Conservation (phyloP, 2,329 filamentous ascomycete species). For the Westerdykella aurantiaca region DNA sequence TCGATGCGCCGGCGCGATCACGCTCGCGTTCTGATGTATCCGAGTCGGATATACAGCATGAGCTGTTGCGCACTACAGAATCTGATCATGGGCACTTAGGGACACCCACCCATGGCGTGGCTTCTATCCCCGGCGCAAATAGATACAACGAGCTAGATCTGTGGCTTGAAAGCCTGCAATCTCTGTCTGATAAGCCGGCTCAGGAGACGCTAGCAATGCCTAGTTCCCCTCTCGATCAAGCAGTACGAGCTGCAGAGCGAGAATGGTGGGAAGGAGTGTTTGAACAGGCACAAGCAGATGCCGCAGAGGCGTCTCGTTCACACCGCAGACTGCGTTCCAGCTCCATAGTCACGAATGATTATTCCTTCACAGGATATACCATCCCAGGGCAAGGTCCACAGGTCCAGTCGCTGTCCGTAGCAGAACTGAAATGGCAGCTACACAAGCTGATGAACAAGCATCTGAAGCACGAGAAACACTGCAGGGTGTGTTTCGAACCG, state of each 20-base stretch:
- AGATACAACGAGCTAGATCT: too few species aligned
- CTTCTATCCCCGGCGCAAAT: too few species aligned
- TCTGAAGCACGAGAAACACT: slow-evolving; percentile 4
- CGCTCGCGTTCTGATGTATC: neutral
- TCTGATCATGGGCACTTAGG: too few species aligned
- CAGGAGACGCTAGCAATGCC: neutral
- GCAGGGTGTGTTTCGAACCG: slow-evolving; percentile 6
- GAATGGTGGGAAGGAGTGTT: slow-evolving; percentile 12
- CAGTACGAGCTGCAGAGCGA: slow-evolving; percentile 2
- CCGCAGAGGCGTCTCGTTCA: neutral
- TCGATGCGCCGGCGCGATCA: slow-evolving; percentile 4
- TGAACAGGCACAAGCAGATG: slow-evolving; percentile 1
- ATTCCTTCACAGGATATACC: too few species aligned
- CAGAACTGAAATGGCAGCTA: slow-evolving; percentile 9
- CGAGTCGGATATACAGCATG: neutral
- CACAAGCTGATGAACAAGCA: slow-evolving; percentile 6
- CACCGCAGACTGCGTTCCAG: neutral
- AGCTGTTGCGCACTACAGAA: neutral
- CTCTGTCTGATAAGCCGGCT: too few species aligned
- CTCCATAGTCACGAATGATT: neutral
- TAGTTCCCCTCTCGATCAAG: neutral
- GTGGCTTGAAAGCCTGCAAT: too few species aligned
- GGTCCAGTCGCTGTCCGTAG: slow-evolving; percentile 9
- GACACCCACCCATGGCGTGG: too few species aligned
- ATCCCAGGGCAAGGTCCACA: slow-evolving; percentile 5